phyloP scores from a whole-genome alignment of 352 stramenopile species.

The Pythium rhizo-oryzae region DNA sequence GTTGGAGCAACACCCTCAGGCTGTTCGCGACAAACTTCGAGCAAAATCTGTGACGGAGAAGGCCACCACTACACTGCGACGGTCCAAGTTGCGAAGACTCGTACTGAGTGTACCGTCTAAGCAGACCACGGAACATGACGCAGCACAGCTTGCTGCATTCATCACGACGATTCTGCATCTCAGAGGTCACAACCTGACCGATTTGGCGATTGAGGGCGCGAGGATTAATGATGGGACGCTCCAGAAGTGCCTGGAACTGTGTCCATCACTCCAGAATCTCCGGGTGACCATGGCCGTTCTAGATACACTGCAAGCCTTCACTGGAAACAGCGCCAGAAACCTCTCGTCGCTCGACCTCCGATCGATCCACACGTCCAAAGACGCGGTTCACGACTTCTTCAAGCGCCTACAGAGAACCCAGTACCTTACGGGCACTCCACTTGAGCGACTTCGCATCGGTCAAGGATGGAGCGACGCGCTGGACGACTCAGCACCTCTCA shows the following conservation, averaged over 20 bases:
- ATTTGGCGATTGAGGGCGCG: slow-evolving; percentile 1
- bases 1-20: not conserved
- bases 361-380: not conserved
- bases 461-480: not conserved
- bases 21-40: too few relatives aligned
- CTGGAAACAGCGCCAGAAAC: not conserved
- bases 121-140: not conserved
- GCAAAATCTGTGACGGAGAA: too few relatives aligned
- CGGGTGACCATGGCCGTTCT: not conserved
- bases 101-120: not conserved
- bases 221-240: not conserved
- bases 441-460: slow-evolving; percentile 1
- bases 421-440: not conserved
- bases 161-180: not conserved
- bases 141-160: not conserved
- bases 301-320: not conserved
- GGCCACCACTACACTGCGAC: not conserved
- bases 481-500: not conserved
- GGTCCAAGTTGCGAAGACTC: not conserved
- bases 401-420: not conserved
- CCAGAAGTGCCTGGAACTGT: not conserved
- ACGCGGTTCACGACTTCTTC: not conserved
- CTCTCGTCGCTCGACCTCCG: slow-evolving; percentile 7
- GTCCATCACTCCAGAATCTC: not conserved
- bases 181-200: not conserved